Conservation (phyloP, 257 asterid genomes). For the Lycium ferocissimum region DNA sequence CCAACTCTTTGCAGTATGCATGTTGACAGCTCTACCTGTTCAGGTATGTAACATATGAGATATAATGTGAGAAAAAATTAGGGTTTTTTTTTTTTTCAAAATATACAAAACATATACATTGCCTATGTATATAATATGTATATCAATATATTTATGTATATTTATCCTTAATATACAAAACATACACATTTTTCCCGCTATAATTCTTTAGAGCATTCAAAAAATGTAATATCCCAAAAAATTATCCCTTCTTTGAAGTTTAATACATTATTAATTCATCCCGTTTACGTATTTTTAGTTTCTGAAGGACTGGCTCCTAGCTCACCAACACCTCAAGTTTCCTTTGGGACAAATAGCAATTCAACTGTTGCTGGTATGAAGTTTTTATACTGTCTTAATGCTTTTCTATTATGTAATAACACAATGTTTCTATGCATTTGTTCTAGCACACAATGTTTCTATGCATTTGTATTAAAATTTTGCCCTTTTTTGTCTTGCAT, state of each 20-base stretch:
- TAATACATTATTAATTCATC: neutral
- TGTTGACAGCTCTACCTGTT: slow-evolving; percentile 50
- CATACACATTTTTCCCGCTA: no score
- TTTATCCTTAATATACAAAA: no score
- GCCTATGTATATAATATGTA: no score
- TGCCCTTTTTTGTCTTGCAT: neutral
- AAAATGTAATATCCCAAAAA: neutral
- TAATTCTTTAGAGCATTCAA: no score
- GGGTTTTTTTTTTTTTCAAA: no score
- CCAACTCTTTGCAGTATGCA: slow-evolving; percentile 62
- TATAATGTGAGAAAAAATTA: neutral
- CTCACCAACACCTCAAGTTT: slow-evolving; percentile 59
- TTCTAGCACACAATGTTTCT: neutral
- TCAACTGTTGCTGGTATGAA: slow-evolving; percentile 57
- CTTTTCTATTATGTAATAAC: neutral
- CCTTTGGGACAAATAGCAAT: slow-evolving; percentile 52
- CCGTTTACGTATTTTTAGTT: neutral
- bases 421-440: no score
- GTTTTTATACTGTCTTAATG: neutral
- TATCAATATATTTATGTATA: no score
- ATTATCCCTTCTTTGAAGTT: neutral
- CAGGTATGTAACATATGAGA: slow-evolving; percentile 44
- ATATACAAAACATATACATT: no score
- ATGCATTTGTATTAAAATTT: neutral
- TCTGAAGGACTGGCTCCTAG: slow-evolving; percentile 45